These are phyloP conservation scores for Hemisphaericaspora lyxosophila DNA, from an alignment of 1,139 yeast genomes.

Conservation along the genomic window DNA sequence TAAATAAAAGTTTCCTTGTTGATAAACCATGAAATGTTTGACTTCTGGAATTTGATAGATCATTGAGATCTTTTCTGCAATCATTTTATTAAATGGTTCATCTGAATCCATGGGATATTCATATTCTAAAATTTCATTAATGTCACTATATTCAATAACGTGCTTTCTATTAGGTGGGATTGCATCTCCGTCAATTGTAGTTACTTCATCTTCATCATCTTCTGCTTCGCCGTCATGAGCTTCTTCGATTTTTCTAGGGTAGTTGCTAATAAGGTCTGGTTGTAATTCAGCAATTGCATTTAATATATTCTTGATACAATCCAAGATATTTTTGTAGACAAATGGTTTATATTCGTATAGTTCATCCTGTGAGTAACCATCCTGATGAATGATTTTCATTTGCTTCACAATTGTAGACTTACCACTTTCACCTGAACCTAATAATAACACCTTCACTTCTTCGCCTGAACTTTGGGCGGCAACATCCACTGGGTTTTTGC, in stretches of 20 bases:
- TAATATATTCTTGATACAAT: constrained; percentile 62
- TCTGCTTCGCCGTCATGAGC: constrained; percentile 9
- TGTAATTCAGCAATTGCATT: constrained; percentile 54
- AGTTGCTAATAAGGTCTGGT: constrained; percentile 48
- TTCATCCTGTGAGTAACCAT: constrained; percentile 67
- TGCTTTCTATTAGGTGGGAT: constrained; percentile 16
- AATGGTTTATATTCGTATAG: constrained; percentile 65
- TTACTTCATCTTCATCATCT: constrained; percentile 15
- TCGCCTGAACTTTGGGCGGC: constrained; percentile 20
- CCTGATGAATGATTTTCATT: constrained; percentile 69
- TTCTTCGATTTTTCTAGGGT: constrained; percentile 9
- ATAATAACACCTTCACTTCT: constrained; percentile 60
- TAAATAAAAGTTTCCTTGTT: constrained; percentile 74
- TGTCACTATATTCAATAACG: constrained; percentile 38
- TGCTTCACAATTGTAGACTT: constrained; percentile 77
- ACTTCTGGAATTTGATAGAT: constrained; percentile 63
- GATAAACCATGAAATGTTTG: constrained; percentile 52
- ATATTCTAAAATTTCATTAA: constrained; percentile 48
- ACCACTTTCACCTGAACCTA: constrained; percentile 82
- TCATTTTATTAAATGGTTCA: constrained; percentile 41
- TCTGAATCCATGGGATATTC: constrained; percentile 51
- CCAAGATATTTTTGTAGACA: constrained; percentile 65
- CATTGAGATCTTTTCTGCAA: constrained; percentile 45
- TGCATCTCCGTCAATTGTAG: constrained; percentile 14
- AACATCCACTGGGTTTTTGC: constrained; percentile 14